Evolutionary conservation across 495 filamentous ascomycete genomes (phyloP), one percentile per base, ranked within the genome.

Genomic region (Penicillium atrosanguineum): DNA sequence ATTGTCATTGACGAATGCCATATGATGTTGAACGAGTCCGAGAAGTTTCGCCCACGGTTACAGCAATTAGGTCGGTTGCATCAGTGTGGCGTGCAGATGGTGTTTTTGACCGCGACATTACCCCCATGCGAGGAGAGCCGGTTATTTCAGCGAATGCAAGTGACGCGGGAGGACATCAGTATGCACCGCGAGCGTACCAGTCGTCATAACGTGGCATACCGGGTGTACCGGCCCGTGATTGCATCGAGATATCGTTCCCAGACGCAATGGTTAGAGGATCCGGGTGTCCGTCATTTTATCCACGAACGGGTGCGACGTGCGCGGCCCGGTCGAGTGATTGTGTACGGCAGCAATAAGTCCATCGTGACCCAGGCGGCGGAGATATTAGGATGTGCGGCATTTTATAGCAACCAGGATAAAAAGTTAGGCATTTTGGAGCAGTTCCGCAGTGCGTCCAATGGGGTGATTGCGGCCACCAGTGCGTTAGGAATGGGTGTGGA

Each of bases 1-100:
- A 53, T 63, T 20, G 40, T 67, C 8, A 54, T 67, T 11, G 51
- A 67, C 39, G 47, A 67, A 46, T 67, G 44, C 45, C 31, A 67
- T 50, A 41, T 62, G 1, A 46, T 67, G 26, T 61, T 62, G 28
- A 50, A 58, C 9, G 6, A 55, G n/a, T 26, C 44, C 29, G 12
- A 44, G 7, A 31, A 41, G 7, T 67, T 55, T 25, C 51, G 58
- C 19, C 39, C 29, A 11, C 18, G 15, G 19, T 43, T 67, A 38
- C 28, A 44, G 40, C 11, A 50, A 42, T 55, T 67, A 23, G 39
- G 55, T 29, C 25, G 38, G 28, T 48, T 64, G 8, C 16, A 36
- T 34, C 5, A 23, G 23, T 23, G 5, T 2, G 5, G 23, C 23
- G 23, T 23, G 5, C 5, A 23, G 23, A 23, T 23, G 5, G 23